Conservation (phyloP, 2,329 filamentous ascomycete species). For the Diaporthe capsici region DNA sequence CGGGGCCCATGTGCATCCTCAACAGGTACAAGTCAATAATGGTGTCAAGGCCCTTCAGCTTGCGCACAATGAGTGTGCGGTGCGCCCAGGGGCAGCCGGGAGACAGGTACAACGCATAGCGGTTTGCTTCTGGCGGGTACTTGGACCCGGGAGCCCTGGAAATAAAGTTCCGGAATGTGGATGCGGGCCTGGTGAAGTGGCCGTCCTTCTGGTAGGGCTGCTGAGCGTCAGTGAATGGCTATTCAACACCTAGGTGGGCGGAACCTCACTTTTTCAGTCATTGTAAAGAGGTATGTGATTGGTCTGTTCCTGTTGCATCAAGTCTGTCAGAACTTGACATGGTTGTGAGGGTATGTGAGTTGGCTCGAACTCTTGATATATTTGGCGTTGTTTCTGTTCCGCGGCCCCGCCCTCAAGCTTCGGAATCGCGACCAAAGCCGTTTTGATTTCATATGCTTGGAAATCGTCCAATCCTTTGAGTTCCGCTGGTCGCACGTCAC, state of each 20-base stretch:
- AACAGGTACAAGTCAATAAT: slow-evolving; percentile 78
- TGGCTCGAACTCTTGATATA: not conserved
- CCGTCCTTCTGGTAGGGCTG: slow-evolving; percentile 56
- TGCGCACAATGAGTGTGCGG: slow-evolving; percentile 79
- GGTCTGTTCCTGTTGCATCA: not conserved
- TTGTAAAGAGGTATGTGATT: not conserved
- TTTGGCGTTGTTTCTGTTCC: not conserved
- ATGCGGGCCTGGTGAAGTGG: slow-evolving; percentile 66
- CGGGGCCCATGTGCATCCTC: slow-evolving; percentile 73
- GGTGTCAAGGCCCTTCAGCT: slow-evolving; percentile 80
- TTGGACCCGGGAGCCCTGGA: slow-evolving; percentile 63
- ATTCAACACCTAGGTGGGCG: not conserved
- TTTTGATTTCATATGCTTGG: slow-evolving; percentile 16
- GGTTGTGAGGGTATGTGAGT: not conserved
- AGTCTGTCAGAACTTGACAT: not conserved
- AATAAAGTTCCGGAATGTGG: slow-evolving; percentile 68
- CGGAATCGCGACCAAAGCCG: not conserved
- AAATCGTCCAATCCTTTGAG: slow-evolving; percentile 10
- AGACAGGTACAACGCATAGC: slow-evolving; percentile 74
- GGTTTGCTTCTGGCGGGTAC: slow-evolving; percentile 71
- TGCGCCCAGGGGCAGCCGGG: slow-evolving; percentile 79
- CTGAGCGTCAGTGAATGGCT: slow-evolving; percentile 1
- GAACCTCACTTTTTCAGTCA: slow-evolving; percentile 16
- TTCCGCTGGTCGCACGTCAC: not conserved
- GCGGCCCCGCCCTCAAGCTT: not conserved